These are phyloP conservation scores for Pelargonium citronellum DNA, from an alignment of 441 rosid genomes.

Conservation along the genomic window DNA sequence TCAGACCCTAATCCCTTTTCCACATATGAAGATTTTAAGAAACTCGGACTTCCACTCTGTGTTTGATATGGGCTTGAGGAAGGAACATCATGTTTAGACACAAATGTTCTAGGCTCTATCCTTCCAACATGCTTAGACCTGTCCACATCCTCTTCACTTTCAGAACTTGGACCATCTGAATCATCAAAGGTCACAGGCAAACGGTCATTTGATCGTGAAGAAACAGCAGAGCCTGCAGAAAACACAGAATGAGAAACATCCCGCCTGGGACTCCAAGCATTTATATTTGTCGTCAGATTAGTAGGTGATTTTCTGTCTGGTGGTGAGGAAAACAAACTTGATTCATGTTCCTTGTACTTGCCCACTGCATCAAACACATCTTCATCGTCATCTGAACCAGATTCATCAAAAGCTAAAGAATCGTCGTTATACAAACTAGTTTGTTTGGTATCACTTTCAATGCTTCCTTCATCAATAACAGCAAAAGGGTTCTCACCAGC, in stretches of 20 bases:
- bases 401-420: constrained; percentile 50
- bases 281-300: constrained; percentile 23
- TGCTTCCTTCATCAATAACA: constrained; percentile 27
- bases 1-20: constrained; percentile 22
- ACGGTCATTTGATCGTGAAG: constrained; percentile 32
- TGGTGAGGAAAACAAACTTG: constrained; percentile 30
- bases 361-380: constrained; percentile 32
- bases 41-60: not conserved
- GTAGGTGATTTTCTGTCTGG: constrained; percentile 31
- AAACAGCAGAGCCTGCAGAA: constrained; percentile 35
- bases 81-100: constrained; percentile 13
- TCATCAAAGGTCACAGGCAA: constrained; percentile 46
- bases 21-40: constrained; percentile 11
- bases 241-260: constrained; percentile 28
- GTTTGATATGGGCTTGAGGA: constrained; percentile 18
- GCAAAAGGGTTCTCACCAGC: constrained; percentile 38
- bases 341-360: constrained; percentile 25
- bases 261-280: constrained; percentile 32
- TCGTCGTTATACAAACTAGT: constrained; percentile 27
- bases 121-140: constrained; percentile 27
- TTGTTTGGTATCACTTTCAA: constrained; percentile 32
- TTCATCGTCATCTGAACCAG: constrained; percentile 43
- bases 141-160: constrained; percentile 40
- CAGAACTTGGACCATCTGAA: constrained; percentile 47
- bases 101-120: constrained; percentile 11